Evolutionary conservation across 2,329 filamentous ascomycete genomes (phyloP).

Genomic region (Epichloe amarillans): DNA sequence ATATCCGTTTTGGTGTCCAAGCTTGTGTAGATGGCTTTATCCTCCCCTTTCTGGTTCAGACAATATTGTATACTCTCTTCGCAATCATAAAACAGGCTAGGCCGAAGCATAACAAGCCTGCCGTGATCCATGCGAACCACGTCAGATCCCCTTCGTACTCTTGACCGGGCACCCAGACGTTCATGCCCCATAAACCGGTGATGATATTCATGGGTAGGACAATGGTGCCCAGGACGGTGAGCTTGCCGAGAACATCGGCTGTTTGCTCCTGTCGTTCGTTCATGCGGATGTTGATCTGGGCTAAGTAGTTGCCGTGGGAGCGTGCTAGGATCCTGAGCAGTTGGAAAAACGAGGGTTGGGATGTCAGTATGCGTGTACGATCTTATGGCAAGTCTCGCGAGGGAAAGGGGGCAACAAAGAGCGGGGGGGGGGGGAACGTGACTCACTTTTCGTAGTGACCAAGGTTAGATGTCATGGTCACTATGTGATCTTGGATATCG

Average conservation of each 20-base stretch:
- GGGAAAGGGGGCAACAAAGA: neutral
- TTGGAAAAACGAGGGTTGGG: neutral
- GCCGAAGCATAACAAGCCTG: slow-evolving; percentile 65
- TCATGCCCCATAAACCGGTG: slow-evolving; percentile 98
- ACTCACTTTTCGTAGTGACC: slow-evolving; percentile 90
- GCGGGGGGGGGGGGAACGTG: neutral
- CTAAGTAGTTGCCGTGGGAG: slow-evolving; percentile 94
- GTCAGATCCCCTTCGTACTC: slow-evolving; percentile 59
- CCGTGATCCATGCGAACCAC: slow-evolving; percentile 68
- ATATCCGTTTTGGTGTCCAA: neutral
- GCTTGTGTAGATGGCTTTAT: neutral
- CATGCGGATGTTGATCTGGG: slow-evolving; percentile 98
- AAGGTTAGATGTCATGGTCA: slow-evolving; percentile 96
- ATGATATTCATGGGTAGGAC: slow-evolving; percentile 99
- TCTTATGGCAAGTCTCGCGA: neutral
- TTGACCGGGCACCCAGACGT: slow-evolving; percentile 90
- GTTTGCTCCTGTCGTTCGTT: slow-evolving; percentile 95
- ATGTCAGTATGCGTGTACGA: neutral
- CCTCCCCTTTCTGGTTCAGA: slow-evolving; percentile 26
- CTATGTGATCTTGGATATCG: slow-evolving; percentile 97
- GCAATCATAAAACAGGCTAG: slow-evolving; percentile 67
- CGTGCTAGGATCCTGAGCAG: slow-evolving; percentile 60
- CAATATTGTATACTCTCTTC: slow-evolving; percentile 72
- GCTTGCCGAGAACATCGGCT: slow-evolving; percentile 82
- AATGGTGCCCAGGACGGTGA: slow-evolving; percentile 93